Percentiles rank a stretch among this genome's conserved stretches.
phyloP scores from a whole-genome alignment of 495 filamentous ascomycete genomes.

The Penicillium taxi region DNA sequence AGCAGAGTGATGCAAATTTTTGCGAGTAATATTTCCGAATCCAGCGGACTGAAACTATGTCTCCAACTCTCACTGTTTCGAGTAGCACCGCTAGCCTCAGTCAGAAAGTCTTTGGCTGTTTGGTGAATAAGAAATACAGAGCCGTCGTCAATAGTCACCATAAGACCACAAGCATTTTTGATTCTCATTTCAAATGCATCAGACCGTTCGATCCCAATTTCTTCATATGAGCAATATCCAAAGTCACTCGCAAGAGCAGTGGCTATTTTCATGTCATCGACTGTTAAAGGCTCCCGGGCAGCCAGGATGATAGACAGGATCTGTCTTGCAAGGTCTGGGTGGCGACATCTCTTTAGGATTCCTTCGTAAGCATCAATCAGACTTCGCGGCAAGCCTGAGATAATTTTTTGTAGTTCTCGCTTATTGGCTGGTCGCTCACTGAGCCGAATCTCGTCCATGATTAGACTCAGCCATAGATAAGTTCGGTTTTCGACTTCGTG shows the following conservation, averaged over 20 bases:
- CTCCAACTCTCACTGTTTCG: slow-evolving; percentile 1
- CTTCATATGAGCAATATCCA: slow-evolving; percentile 6
- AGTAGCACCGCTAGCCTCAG: background rate
- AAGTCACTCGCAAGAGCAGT: slow-evolving; percentile 3
- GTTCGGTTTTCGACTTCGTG: slow-evolving; percentile 25
- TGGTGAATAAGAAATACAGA: slow-evolving; percentile 4
- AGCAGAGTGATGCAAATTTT: slow-evolving; percentile 7
- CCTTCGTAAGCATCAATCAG: slow-evolving; percentile 5
- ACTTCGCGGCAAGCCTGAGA: slow-evolving; percentile 3
- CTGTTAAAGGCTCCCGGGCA: slow-evolving; percentile 2
- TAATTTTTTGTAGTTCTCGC: slow-evolving; percentile 6
- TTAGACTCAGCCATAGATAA: slow-evolving; percentile 37
- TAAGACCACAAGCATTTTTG: slow-evolving; percentile 5
- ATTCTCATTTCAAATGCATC: slow-evolving; percentile 6
- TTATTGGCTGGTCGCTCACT: slow-evolving; percentile 6
- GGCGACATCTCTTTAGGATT: slow-evolving; percentile 6
- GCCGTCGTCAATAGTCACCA: slow-evolving; percentile 5
- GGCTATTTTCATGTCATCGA: slow-evolving; percentile 7
- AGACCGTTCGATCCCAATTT: slow-evolving; percentile 2
- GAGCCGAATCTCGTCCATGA: slow-evolving; percentile 6
- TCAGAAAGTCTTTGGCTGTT: slow-evolving; percentile 3
- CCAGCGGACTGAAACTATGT: slow-evolving; percentile 3
- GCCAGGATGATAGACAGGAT: slow-evolving; percentile 5
- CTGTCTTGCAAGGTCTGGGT: slow-evolving; percentile 7
- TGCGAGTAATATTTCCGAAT: slow-evolving; percentile 2